Evolutionary conservation across 164 flowering plant genomes (phyloP).

Genomic region (Saururus chinensis): DNA sequence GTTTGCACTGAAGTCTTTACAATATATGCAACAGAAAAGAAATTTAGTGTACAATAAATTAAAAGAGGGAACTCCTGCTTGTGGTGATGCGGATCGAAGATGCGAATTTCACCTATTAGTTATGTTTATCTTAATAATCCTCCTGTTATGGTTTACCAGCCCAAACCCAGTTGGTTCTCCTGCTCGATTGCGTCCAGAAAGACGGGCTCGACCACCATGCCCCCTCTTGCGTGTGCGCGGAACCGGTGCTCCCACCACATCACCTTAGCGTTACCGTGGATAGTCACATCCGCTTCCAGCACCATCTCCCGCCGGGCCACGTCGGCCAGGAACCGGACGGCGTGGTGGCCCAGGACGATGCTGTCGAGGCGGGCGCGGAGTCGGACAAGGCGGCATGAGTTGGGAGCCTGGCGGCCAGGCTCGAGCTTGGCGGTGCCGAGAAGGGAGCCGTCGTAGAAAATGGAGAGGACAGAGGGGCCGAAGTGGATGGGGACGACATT

Average conservation of each 20-base stretch:
- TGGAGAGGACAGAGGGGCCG: constrained; percentile 65
- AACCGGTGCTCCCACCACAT: constrained; percentile 69
- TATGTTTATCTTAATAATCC: background rate
- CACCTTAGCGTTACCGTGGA: constrained; percentile 57
- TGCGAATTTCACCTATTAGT: no score
- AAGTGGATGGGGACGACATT: constrained; percentile 60
- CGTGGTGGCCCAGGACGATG: constrained; percentile 47
- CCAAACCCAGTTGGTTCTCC: constrained; percentile 41
- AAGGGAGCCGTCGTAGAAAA: constrained; percentile 60
- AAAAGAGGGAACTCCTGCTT: no score
- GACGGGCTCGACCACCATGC: constrained; percentile 63
- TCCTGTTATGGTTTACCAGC: constrained; percentile 1
- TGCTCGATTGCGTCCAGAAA: constrained; percentile 73
- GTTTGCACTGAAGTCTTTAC: no score
- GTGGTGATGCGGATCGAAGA: no score
- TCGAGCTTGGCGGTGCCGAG: constrained; percentile 64
- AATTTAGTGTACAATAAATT: no score
- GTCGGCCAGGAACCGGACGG: constrained; percentile 39
- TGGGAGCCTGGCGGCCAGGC: constrained; percentile 59
- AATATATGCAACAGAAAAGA: no score
- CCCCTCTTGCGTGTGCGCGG: constrained; percentile 67
- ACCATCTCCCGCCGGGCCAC: constrained; percentile 66
- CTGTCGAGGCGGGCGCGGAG: constrained; percentile 66
- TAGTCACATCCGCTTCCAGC: constrained; percentile 57
- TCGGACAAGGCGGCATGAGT: constrained; percentile 50